Evolutionary conservation across 768 basidiomycete genomes (phyloP).

Genomic region (Psilocybe sp.): DNA sequence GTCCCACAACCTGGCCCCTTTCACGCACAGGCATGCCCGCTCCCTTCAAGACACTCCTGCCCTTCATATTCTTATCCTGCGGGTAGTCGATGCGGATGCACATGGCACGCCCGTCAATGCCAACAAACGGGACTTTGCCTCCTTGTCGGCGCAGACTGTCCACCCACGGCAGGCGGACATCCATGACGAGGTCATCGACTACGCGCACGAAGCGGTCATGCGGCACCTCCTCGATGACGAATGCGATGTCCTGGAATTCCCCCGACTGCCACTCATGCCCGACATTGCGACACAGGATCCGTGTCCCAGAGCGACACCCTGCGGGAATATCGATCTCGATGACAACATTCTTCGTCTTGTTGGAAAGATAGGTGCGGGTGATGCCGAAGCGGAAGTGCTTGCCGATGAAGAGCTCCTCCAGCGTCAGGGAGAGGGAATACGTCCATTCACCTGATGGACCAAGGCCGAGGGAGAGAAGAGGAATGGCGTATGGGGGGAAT

Average conservation of each 20-base stretch:
- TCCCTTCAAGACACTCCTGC: constrained; percentile 48
- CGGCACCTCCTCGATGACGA: constrained; percentile 57
- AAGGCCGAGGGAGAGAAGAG: constrained; percentile 38
- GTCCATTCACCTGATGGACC: constrained; percentile 58
- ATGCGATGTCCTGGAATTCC: constrained; percentile 62
- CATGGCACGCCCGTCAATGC: constrained; percentile 57
- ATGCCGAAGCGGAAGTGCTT: constrained; percentile 57
- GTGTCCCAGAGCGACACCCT: constrained; percentile 59
- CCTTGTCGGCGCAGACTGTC: constrained; percentile 46
- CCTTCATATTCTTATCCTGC: constrained; percentile 46
- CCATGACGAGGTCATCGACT: constrained; percentile 54
- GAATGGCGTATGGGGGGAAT: constrained; percentile 31
- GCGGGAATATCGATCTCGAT: constrained; percentile 60
- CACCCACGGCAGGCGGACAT: constrained; percentile 55
- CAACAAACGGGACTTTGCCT: constrained; percentile 48
- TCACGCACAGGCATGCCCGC: constrained; percentile 70
- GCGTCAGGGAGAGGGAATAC: constrained; percentile 58
- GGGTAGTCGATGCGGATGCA: constrained; percentile 51
- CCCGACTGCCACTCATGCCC: constrained; percentile 65
- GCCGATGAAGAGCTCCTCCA: constrained; percentile 62
- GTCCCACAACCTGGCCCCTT: constrained; percentile 48
- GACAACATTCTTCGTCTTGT: constrained; percentile 48
- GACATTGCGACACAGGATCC: constrained; percentile 56
- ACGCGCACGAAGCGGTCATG: constrained; percentile 57
- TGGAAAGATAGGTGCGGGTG: constrained; percentile 51